These are phyloP conservation scores for Leptoxyphium fumago DNA, from an alignment of 2,329 filamentous ascomycete genomes.

Conservation along the genomic window DNA sequence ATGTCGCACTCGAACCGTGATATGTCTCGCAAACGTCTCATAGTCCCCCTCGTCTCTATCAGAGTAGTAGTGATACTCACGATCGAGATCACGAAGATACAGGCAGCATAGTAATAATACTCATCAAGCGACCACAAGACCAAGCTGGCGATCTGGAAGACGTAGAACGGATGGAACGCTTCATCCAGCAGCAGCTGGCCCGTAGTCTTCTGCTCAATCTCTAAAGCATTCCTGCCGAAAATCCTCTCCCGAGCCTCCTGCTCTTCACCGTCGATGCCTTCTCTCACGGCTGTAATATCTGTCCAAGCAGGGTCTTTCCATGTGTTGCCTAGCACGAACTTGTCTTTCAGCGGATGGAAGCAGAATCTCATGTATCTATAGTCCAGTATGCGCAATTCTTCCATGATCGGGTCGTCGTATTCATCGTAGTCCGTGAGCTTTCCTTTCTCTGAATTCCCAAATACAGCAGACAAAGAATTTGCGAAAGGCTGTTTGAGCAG, in stretches of 20 bases:
- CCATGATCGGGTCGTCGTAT: conserved; percentile 60
- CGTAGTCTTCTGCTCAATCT: conserved; percentile 80
- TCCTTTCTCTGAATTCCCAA: conserved; percentile 49
- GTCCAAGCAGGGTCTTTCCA: conserved; percentile 94
- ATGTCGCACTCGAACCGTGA: conserved; percentile 93
- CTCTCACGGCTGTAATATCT: conserved; percentile 56
- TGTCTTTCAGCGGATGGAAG: conserved; percentile 78
- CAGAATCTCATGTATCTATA: conserved; percentile 92
- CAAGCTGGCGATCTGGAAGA: conserved; percentile 92
- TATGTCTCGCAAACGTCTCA: conserved; percentile 78
- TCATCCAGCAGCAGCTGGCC: conserved; percentile 79
- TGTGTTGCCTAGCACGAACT: conserved; percentile 69
- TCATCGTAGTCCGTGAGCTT: conserved; percentile 53
- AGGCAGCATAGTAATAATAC: conserved; percentile 94
- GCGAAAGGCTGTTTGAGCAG: conserved; percentile 47
- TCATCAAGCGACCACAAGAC: conserved; percentile 88
- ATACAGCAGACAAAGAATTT: conserved; percentile 50
- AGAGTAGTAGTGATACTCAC: conserved; percentile 83
- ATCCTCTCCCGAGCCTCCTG: conserved; percentile 69
- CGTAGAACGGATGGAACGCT: conserved; percentile 94
- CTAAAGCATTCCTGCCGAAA: conserved; percentile 81
- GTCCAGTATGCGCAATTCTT: conserved; percentile 61
- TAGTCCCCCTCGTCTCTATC: conserved; percentile 81
- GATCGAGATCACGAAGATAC: conserved; percentile 88
- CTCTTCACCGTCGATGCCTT: conserved; percentile 77